Percentiles rank a stretch among this genome's conserved stretches.
phyloP scores from a whole-genome alignment of 176 grass and related monocot species.

The Eremochloa ophiuroides region DNA sequence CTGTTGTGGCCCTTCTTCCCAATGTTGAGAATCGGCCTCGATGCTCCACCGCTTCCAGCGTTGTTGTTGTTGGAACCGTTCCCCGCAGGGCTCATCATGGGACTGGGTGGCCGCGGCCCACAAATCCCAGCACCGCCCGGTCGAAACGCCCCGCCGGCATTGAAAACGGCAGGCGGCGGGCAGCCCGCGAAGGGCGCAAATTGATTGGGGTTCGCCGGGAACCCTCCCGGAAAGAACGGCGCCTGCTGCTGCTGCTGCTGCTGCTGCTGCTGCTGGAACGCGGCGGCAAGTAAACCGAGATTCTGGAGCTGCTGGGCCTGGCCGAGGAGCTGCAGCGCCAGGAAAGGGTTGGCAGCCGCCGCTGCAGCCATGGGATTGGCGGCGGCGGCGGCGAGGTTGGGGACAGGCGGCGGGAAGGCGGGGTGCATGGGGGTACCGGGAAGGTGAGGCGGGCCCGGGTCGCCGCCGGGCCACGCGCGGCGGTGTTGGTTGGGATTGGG shows the following conservation, averaged over 20 bases:
- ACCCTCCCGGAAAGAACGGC: constrained; percentile 35
- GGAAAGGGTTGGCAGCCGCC: constrained; percentile 43
- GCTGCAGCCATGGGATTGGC: constrained; percentile 40
- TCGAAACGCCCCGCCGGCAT: constrained; percentile 21
- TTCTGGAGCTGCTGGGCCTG: constrained; percentile 63
- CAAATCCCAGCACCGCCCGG: constrained; percentile 8
- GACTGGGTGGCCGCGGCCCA: constrained; percentile 1
- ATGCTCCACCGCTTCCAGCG: neutral
- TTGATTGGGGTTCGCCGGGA: constrained; percentile 37
- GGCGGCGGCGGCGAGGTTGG: constrained; percentile 35
- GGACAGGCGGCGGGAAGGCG: constrained; percentile 21
- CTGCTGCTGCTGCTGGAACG: constrained; percentile 35
- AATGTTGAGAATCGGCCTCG: neutral
- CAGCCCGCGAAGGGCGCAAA: constrained; percentile 15
- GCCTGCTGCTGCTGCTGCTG: neutral
- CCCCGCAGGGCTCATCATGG: constrained; percentile 17
- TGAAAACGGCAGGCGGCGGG: constrained; percentile 3
- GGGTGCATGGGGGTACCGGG: constrained; percentile 21
- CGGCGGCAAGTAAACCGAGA: constrained; percentile 38
- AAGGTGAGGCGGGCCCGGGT: constrained; percentile 10
- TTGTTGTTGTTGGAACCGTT: neutral
- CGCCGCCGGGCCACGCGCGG: constrained; percentile 28
- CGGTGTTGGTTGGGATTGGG: constrained; percentile 25
- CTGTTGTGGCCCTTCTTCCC: neutral
- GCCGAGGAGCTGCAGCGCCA: constrained; percentile 45